A percentile compares a stretch with the other conserved stretches of the same genome.
Conservation (phyloP, 2,329 filamentous ascomycete genomes). For the Bisporella sp. region DNA sequence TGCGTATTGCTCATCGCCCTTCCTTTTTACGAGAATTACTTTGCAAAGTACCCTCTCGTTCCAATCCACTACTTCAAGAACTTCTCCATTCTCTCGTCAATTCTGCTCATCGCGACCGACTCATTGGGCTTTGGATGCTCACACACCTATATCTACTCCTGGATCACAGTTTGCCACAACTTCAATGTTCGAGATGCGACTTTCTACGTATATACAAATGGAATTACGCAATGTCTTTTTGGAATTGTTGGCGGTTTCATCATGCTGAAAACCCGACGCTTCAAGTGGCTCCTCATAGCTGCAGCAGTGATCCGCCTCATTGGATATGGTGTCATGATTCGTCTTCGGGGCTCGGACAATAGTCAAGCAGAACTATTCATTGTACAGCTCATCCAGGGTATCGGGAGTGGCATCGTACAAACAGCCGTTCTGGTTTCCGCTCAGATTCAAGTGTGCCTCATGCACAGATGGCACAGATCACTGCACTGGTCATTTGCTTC, state of each 20-base stretch:
- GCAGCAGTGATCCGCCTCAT: slow-evolving; percentile 36
- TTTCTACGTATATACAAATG: no score
- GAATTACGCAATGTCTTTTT: slow-evolving; percentile 17
- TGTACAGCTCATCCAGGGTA: slow-evolving; percentile 41
- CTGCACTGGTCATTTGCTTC: slow-evolving; percentile 36
- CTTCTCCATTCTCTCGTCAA: slow-evolving; percentile 34
- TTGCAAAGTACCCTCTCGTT: slow-evolving; percentile 38
- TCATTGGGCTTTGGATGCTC: slow-evolving; percentile 33
- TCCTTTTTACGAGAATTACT: slow-evolving; percentile 41
- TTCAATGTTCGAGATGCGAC: no score
- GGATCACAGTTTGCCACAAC: no score
- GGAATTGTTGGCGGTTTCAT: slow-evolving; percentile 34
- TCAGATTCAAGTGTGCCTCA: slow-evolving; percentile 38
- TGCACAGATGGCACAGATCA: slow-evolving; percentile 39
- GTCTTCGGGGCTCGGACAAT: slow-evolving; percentile 35
- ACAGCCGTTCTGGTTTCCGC: slow-evolving; percentile 36
- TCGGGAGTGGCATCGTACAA: slow-evolving; percentile 39
- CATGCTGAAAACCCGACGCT: slow-evolving; percentile 36
- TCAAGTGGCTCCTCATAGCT: slow-evolving; percentile 38
- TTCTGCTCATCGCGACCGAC: slow-evolving; percentile 35
- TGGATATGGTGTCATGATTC: slow-evolving; percentile 44
- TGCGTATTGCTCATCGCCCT: slow-evolving; percentile 31
- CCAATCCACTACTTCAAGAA: slow-evolving; percentile 39
- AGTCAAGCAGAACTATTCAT: slow-evolving; percentile 38
- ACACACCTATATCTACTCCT: no score